A percentile compares a stretch with the other conserved stretches of the same genome.
Evolutionary conservation across 2,329 filamentous ascomycete genomes (phyloP).

Genomic region (Torrubiella hemipterigena): DNA sequence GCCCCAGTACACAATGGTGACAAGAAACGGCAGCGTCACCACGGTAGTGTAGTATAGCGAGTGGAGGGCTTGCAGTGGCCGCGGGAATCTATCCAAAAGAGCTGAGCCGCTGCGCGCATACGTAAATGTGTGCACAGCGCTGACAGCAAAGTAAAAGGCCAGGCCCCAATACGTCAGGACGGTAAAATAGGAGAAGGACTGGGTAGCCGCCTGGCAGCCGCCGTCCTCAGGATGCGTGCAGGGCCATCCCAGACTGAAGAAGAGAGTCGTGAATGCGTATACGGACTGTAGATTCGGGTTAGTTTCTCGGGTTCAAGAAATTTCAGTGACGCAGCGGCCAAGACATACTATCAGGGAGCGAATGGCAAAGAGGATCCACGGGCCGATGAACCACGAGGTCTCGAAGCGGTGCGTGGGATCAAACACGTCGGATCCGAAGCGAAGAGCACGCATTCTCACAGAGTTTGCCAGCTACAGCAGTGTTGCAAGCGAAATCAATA

Average conservation of each 20-base stretch:
- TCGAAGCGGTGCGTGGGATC: conserved; percentile 55
- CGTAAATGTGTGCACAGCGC: conserved; percentile 54
- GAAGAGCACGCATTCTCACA: no score
- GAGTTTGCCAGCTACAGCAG: no score
- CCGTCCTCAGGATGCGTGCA: conserved; percentile 35
- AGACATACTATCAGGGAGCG: conserved; percentile 43
- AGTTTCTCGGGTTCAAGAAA: conserved; percentile 9
- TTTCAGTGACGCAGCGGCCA: neutral
- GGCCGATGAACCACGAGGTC: conserved; percentile 71
- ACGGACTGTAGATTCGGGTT: conserved; percentile 28
- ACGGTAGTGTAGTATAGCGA: conserved; percentile 51
- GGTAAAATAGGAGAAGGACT: conserved; percentile 73
- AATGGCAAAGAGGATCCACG: conserved; percentile 45
- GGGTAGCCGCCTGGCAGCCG: conserved; percentile 32
- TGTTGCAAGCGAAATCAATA: no score
- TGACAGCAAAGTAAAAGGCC: conserved; percentile 63
- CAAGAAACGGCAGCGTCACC: conserved; percentile 53
- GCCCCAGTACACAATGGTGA: conserved; percentile 61
- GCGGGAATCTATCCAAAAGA: conserved; percentile 47
- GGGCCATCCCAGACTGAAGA: conserved; percentile 58
- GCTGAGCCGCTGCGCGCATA: conserved; percentile 44
- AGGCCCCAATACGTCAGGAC: conserved; percentile 72
- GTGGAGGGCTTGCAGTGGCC: conserved; percentile 53
- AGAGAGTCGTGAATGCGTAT: conserved; percentile 58
- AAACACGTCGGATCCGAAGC: conserved; percentile 30